Conservation (phyloP, 176 grass and related monocot species). For the Hyparrhenia diplandra region DNA sequence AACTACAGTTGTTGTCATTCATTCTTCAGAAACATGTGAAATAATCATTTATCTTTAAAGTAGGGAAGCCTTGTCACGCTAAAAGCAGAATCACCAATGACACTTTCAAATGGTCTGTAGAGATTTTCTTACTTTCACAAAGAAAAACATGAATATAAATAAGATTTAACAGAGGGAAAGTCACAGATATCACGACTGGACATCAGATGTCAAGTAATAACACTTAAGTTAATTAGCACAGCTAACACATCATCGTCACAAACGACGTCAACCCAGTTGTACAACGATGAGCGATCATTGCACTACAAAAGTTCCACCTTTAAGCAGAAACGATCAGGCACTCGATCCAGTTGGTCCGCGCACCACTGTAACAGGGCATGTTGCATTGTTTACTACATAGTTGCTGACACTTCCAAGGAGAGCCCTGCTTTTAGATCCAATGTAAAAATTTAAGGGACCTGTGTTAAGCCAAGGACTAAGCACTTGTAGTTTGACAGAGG, state of each 20-base stretch:
- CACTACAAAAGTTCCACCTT: background rate
- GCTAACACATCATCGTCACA: background rate
- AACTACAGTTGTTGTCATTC: background rate
- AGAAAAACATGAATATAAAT: background rate
- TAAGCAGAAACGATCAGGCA: constrained; percentile 18
- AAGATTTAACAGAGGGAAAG: background rate
- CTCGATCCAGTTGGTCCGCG: constrained; percentile 24
- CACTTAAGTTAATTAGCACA: background rate
- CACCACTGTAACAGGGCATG: constrained; percentile 84
- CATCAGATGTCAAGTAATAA: background rate
- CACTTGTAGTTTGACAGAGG: background rate
- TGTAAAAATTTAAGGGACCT: constrained; percentile 21
- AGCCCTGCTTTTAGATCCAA: constrained; percentile 41
- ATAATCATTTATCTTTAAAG: background rate
- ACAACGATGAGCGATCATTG: background rate
- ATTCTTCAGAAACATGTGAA: background rate
- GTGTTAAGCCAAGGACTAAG: background rate
- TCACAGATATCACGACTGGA: background rate
- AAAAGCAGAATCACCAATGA: background rate
- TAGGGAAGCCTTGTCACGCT: too few species aligned
- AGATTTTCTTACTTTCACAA: background rate
- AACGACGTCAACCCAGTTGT: background rate
- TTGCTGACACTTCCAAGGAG: constrained; percentile 92
- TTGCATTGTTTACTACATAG: constrained; percentile 65
- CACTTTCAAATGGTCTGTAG: background rate